Base-by-base conservation (phyloP, 2,329 filamentous ascomycete species). In the Conoideocrella luteorostrata region DNA sequence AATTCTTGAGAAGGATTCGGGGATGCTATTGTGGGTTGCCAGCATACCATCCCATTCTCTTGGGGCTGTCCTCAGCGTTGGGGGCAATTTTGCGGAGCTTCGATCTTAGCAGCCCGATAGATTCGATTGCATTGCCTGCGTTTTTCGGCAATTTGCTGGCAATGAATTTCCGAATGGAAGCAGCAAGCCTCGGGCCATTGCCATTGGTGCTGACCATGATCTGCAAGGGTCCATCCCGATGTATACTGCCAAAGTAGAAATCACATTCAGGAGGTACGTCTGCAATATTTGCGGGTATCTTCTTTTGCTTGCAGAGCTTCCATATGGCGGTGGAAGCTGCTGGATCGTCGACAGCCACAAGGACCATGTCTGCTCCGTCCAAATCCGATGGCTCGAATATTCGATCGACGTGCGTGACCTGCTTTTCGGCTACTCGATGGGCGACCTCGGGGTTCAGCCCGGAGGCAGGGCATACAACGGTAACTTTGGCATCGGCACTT, bases 201-300 rank as follows among this genome's bases (percentile, higher is more conserved):
- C 93, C 93, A 62, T 97, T 98, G 28, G 93, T 98, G 69, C 87
- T 94, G 55, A 98, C 91, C 93, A 98, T 98, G 57, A 98, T 84
- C 70, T 98, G 93, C 48, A 98, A 67, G 5, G 93, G 93, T 0
- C 93, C 93, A 62, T 98, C 93, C 40, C 93, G 84, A 67, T 98
- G 88, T 30, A 96, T 84, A 61, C 86, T 93, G 50, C 93, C 93
- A 68, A 98, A 98, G 73, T 96, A 98, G 62, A 98, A 98, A 60
- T 98, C 93, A 66, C 93, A 98, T 64, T 98, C 93, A 1, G 88
- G 78, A 0, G 93, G 93, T 4, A 98, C 93, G 61, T 98, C 93
- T 53, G 93, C 93, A 52, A 98, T 95, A 65, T 98, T 98, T 45
- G 89, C 90, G 5, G 89, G 81, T 51, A 97, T 86, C 48, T 81